These are phyloP conservation scores for Melampsora americana DNA, from an alignment of 1,284 basidiomycete species.

Conservation along the genomic window DNA sequence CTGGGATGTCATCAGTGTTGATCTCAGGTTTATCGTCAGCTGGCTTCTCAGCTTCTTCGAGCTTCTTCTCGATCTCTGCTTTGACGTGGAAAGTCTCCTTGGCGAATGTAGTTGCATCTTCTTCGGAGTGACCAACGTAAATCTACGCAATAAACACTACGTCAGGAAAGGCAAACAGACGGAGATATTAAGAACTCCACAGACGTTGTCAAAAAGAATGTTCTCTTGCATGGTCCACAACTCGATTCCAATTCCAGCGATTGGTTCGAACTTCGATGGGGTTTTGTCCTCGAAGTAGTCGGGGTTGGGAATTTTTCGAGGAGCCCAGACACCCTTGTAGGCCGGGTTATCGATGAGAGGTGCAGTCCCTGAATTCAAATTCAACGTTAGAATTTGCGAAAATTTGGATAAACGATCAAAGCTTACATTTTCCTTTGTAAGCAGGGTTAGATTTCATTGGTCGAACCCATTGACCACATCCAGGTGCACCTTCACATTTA, in stretches of 20 bases:
- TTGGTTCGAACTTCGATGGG: conserved; percentile 64
- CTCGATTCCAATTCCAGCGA: conserved; percentile 89
- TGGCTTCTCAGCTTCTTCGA: conserved; percentile 56
- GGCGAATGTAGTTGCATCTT: conserved; percentile 75
- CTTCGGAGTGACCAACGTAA: conserved; percentile 80
- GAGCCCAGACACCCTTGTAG: conserved; percentile 94
- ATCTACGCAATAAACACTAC: conserved; percentile 59
- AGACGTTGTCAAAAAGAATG: conserved; percentile 65
- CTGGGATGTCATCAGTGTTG: conserved; percentile 53
- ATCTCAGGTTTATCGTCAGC: conserved; percentile 61
- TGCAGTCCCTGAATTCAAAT: conserved; percentile 54
- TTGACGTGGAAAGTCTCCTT: conserved; percentile 80
- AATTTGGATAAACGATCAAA: too few relatives aligned
- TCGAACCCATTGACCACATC: conserved; percentile 74
- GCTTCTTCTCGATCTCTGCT: conserved; percentile 58
- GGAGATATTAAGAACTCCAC: background rate
- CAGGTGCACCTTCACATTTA: conserved; percentile 80
- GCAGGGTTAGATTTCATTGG: conserved; percentile 52
- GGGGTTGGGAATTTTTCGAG: conserved; percentile 88
- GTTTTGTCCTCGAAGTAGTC: conserved; percentile 81
- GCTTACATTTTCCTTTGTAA: conserved; percentile 54
- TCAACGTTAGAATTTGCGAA: background rate
- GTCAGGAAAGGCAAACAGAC: background rate
- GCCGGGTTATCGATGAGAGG: conserved; percentile 93
- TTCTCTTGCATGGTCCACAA: conserved; percentile 99